phyloP scores from a whole-genome alignment of 345 rosid genomes.

The Carallia brachiata region DNA sequence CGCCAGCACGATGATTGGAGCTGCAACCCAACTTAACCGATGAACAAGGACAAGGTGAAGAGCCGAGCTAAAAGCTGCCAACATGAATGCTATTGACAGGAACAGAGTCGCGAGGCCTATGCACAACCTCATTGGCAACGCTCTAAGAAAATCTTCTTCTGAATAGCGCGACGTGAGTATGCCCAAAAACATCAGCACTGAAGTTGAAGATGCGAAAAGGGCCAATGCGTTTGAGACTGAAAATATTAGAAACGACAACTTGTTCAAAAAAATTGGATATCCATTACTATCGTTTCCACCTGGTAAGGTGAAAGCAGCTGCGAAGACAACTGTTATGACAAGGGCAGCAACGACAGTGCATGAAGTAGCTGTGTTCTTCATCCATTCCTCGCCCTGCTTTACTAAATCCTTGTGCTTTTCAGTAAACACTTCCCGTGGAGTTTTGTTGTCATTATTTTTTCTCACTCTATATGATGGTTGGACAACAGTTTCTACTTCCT shows the following conservation, averaged over 20 bases:
- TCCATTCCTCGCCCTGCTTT: neutral
- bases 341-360: slow-evolving; percentile 8
- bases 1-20: neutral
- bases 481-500: neutral
- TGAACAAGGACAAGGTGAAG: neutral
- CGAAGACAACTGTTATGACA: neutral
- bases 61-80: neutral
- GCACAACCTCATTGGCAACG: neutral
- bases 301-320: neutral
- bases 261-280: neutral
- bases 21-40: neutral
- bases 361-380: neutral
- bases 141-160: slow-evolving; percentile 1
- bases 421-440: neutral
- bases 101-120: neutral
- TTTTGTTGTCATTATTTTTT: neutral
- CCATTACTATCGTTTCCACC: neutral
- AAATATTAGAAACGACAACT: neutral
- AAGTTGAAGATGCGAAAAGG: neutral
- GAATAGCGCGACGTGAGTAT: neutral
- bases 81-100: neutral
- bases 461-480: neutral
- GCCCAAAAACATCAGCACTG: slow-evolving; percentile 2
- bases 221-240: neutral
- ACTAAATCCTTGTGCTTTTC: neutral